Base-by-base conservation (phyloP, 495 filamentous ascomycete genomes). In the Xylaria grammica region DNA sequence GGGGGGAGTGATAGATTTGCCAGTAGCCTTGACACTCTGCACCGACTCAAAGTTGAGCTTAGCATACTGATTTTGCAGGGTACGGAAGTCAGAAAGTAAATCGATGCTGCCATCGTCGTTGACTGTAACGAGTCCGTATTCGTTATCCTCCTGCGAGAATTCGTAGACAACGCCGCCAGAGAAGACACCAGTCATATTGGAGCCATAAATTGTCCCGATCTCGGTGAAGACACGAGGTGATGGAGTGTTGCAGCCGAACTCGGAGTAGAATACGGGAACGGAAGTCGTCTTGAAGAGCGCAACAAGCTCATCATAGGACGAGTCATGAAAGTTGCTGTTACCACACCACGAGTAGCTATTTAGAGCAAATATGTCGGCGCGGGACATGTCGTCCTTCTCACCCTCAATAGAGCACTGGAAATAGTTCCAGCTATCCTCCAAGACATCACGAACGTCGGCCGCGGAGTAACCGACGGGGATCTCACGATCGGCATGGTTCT, bases 341-440 rank as follows among this genome's bases (percentile, higher is more conserved):
- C 92, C 93, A 70, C 94, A 98, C 94, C 94, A 98, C 42, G 90
- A 91, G 84, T 98, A 97, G 61, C 87, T 91, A 86, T 98, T 98
- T 63, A 98, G 82, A 51, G 93, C 94, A 71, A 97, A 97, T 79
- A 97, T 86, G 73, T 97, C 94, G 54, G 86, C 85, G 20, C 85
- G 83, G 42, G 91, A 92, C 65, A 77, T 72, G 73, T 91, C 86
- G 49, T 80, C 79, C 34, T 81, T 80, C 29, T 87, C 80, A 65
- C 91, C 89, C 58, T 85, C 74, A 32, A 89, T 82, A n/a, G 85
- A 75, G 79, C 94, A 98, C 71, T 90, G 86, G 69, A 97, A 84
- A 79, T 97, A 98, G 73, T 88, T 85, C 81, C 85, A 91, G 60
- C 87, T 91, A 69, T 96, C 92, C 57, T 87, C 77, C 22, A 97